These are phyloP conservation scores for Eucalyptus curtisii DNA, from an alignment of 345 rosid species.

Conservation along the genomic window DNA sequence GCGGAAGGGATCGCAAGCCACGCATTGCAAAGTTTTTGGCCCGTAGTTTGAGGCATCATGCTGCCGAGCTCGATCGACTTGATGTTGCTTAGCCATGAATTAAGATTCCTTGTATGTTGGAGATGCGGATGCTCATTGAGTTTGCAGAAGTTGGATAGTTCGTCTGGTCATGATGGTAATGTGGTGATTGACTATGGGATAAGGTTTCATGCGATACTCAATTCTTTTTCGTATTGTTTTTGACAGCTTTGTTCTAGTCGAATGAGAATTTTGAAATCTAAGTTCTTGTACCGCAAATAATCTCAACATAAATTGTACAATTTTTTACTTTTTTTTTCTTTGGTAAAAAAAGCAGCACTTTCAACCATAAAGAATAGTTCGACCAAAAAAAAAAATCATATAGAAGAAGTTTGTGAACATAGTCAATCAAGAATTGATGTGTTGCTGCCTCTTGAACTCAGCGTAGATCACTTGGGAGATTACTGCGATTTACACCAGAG, in stretches of 20 bases:
- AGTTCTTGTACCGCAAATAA: not conserved
- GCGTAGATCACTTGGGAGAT: not conserved
- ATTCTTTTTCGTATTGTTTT: not conserved
- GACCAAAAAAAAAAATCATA: not conserved
- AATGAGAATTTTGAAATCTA: not conserved
- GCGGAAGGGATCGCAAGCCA: not conserved
- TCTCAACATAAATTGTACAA: not conserved
- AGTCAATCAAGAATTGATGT: not conserved
- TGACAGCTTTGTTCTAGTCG: not conserved
- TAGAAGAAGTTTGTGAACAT: not conserved
- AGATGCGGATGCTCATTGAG: not conserved
- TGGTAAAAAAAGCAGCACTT: not conserved
- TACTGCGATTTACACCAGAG: not conserved
- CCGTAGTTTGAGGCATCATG: not conserved
- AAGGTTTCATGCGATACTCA: not conserved
- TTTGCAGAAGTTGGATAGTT: not conserved
- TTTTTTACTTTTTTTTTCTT: accelerated
- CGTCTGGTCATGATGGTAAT: not conserved
- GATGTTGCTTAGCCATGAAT: not conserved
- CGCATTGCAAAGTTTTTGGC: not conserved
- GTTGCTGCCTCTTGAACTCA: not conserved
- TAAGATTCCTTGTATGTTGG: not conserved
- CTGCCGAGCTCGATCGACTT: not conserved
- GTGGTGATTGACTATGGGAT: not conserved
- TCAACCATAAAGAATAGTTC: not conserved